Conservation (phyloP, 139 green algal genomes). For the Chlamydomonas urium region DNA sequence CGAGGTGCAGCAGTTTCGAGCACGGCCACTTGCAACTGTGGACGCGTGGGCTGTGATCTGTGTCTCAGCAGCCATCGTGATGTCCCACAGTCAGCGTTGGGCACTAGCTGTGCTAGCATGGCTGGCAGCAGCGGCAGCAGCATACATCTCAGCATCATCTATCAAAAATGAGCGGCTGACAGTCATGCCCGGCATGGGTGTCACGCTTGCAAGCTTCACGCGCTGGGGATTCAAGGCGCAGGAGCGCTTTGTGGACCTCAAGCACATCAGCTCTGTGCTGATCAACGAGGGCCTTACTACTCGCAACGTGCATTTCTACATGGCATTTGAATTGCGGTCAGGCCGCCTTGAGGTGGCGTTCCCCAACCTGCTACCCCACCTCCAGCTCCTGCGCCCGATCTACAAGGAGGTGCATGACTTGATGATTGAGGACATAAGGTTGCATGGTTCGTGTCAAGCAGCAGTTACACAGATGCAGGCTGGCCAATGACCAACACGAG, state of each 20-base stretch:
- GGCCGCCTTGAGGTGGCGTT: background rate
- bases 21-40: too few species aligned
- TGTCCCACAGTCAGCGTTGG: background rate
- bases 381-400: background rate
- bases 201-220: background rate
- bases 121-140: background rate
- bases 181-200: constrained; percentile 3
- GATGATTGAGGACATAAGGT: background rate
- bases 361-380: background rate
- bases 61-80: background rate
- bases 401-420: constrained; percentile 12
- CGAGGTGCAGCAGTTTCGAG: background rate
- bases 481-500: too few species aligned
- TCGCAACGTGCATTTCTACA: background rate
- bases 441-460: too few species aligned
- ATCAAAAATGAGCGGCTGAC: background rate
- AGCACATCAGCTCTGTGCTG: background rate
- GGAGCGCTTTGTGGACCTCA: background rate
- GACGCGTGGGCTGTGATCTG: background rate
- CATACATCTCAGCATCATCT: background rate
- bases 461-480: too few species aligned
- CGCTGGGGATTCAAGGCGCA: background rate
- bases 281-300: constrained; percentile 9
- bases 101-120: background rate
- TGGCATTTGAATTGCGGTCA: background rate